Percentiles rank a stretch among this genome's conserved stretches.
Evolutionary conservation across 2,329 filamentous ascomycete genomes (phyloP).

Genomic region (Hysterium pulicare): DNA sequence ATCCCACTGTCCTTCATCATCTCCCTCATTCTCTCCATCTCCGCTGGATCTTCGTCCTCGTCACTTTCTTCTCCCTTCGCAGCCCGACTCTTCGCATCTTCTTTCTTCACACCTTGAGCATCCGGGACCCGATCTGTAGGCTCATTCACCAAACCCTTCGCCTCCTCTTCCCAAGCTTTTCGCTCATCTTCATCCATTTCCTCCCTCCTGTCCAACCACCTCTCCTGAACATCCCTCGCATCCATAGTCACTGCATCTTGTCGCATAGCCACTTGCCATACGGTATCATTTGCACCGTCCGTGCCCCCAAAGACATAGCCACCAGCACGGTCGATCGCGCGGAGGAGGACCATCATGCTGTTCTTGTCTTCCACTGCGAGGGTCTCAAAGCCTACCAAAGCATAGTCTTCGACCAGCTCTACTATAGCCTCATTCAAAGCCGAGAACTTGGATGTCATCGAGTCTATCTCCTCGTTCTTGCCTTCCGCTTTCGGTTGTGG

Average conservation of each 20-base stretch:
- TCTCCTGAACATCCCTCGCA: slow-evolving; percentile 85
- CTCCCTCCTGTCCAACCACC: slow-evolving; percentile 89
- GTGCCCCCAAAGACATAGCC: slow-evolving; percentile 90
- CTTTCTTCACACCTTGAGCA: slow-evolving; percentile 10
- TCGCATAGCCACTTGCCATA: slow-evolving; percentile 97
- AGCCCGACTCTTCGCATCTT: slow-evolving; percentile 4
- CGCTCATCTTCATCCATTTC: slow-evolving; percentile 79
- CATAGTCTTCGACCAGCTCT: slow-evolving; percentile 82
- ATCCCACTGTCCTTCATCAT: slow-evolving; percentile 58
- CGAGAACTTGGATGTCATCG: slow-evolving; percentile 63
- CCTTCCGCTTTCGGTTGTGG: slow-evolving; percentile 18
- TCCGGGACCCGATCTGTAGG: slow-evolving; percentile 4
- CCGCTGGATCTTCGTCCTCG: slow-evolving; percentile 38
- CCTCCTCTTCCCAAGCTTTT: slow-evolving; percentile 72
- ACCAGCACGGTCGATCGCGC: slow-evolving; percentile 84
- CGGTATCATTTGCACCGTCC: slow-evolving; percentile 87
- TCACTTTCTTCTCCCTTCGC: slow-evolving; percentile 17
- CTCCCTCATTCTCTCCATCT: slow-evolving; percentile 37
- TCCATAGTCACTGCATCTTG: slow-evolving; percentile 68
- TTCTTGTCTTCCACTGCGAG: slow-evolving; percentile 94
- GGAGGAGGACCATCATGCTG: slow-evolving; percentile 89
- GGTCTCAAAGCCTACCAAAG: slow-evolving; percentile 87
- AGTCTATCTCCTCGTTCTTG: slow-evolving; percentile 32
- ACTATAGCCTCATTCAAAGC: slow-evolving; percentile 84
- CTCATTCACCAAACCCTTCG: slow-evolving; percentile 43